Evolutionary conservation across 1,139 yeast genomes (phyloP).

Genomic region (Hyphopichia wangnamkhiaoensis): DNA sequence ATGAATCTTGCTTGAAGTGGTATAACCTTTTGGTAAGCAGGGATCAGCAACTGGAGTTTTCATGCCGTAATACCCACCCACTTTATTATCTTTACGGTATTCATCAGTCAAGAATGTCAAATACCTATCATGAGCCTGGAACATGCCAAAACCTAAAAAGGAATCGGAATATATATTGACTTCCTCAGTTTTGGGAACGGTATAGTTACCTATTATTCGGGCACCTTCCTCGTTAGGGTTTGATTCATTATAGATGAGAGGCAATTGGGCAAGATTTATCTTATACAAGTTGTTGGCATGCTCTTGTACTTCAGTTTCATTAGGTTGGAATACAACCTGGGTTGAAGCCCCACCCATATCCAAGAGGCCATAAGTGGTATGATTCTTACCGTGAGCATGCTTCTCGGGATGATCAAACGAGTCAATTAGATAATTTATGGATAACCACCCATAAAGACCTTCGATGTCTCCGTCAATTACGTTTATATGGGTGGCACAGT

Average conservation of each 20-base stretch:
- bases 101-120: constrained; percentile 37
- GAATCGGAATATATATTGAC: constrained; percentile 69
- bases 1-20: constrained; percentile 22
- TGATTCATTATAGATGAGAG: constrained; percentile 9
- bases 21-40: constrained; percentile 57
- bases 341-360: constrained; percentile 93
- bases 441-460: constrained; percentile 82
- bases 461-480: constrained; percentile 77
- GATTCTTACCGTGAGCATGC: constrained; percentile 55
- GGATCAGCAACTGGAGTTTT: constrained; percentile 51
- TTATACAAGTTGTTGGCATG: constrained; percentile 57
- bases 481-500: constrained; percentile 60
- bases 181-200: constrained; percentile 5
- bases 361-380: constrained; percentile 68
- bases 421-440: constrained; percentile 68
- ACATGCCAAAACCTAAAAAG: constrained; percentile 76
- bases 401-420: constrained; percentile 49
- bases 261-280: constrained; percentile 48
- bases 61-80: constrained; percentile 16
- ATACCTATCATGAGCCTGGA: constrained; percentile 62
- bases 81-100: constrained; percentile 16
- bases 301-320: constrained; percentile 51
- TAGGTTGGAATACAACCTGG: constrained; percentile 79
- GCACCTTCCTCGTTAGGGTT: not conserved
- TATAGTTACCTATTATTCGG: constrained; percentile 2